Conservation (phyloP, 352 stramenopile genomes). For the Pythium guiyangense region DNA sequence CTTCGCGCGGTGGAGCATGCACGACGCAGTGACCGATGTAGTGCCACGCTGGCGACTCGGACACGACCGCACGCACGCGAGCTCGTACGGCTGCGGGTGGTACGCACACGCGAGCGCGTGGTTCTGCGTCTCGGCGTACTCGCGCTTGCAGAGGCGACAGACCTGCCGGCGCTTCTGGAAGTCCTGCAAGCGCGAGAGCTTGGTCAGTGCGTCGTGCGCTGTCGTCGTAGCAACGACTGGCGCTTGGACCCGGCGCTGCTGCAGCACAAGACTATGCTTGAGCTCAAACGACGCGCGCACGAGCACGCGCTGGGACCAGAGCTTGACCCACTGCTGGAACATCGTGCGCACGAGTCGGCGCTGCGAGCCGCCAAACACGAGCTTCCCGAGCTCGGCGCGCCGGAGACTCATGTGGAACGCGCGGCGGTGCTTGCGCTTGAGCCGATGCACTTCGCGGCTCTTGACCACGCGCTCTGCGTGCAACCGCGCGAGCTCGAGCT, state of each 20-base stretch:
- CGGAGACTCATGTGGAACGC: constrained; percentile 37
- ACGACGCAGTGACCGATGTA: constrained; percentile 21
- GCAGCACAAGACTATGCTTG: constrained; percentile 59
- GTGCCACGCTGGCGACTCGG: constrained; percentile 20
- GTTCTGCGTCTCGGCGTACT: constrained; percentile 77
- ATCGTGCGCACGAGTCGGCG: constrained; percentile 29
- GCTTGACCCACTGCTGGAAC: constrained; percentile 57
- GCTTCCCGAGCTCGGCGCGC: constrained; percentile 39
- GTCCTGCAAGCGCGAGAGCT: constrained; percentile 48
- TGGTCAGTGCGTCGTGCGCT: constrained; percentile 14
- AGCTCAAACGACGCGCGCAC: constrained; percentile 62
- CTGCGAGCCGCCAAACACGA: constrained; percentile 46
- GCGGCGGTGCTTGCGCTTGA: constrained; percentile 48
- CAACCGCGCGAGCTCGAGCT: constrained; percentile 26
- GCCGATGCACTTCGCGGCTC: constrained; percentile 36
- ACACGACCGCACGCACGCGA: constrained; percentile 59
- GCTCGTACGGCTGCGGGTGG: constrained; percentile 55
- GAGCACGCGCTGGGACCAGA: constrained; percentile 49
- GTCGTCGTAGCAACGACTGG: too few species aligned
- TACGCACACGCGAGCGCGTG: constrained; percentile 58
- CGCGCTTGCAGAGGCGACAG: constrained; percentile 54
- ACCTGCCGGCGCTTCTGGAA: constrained; percentile 48
- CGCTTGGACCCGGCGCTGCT: constrained; percentile 37
- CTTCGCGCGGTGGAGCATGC: constrained; percentile 70
- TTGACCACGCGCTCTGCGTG: constrained; percentile 40